These are phyloP conservation scores for Diaporthe destruens DNA, from an alignment of 2,329 filamentous ascomycete species.

Conservation along the genomic window DNA sequence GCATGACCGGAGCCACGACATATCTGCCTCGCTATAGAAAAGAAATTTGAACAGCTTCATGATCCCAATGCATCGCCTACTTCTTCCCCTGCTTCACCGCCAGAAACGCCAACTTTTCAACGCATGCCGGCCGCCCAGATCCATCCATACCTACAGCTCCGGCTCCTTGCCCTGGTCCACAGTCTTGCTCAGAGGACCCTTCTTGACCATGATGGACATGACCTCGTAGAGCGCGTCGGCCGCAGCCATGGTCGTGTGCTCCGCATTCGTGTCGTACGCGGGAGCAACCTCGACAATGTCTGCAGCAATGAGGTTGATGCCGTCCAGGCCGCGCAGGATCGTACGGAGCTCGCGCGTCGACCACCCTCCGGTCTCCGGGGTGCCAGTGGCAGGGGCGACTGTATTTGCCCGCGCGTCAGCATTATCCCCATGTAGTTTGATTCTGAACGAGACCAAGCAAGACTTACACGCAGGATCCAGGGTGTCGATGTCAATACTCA, in stretches of 20 bases:
- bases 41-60: not conserved
- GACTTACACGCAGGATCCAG: slow-evolving; percentile 81
- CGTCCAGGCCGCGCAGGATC: slow-evolving; percentile 77
- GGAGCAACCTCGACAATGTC: slow-evolving; percentile 82
- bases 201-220: slow-evolving; percentile 86
- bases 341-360: slow-evolving; percentile 79
- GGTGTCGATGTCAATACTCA: slow-evolving; percentile 89
- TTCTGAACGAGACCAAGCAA: not conserved
- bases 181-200: slow-evolving; percentile 64
- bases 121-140: not conserved
- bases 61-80: not conserved
- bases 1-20: not conserved
- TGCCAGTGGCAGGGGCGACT: slow-evolving; percentile 80
- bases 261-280: slow-evolving; percentile 79
- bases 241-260: slow-evolving; percentile 80
- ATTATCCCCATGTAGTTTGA: not conserved
- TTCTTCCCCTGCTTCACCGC: not conserved
- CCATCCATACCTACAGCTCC: slow-evolving; percentile 40
- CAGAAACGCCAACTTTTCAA: not conserved
- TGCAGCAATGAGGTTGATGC: slow-evolving; percentile 76
- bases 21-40: not conserved
- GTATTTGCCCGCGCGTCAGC: slow-evolving; percentile 14
- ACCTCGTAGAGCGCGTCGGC: slow-evolving; percentile 81
- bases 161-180: slow-evolving; percentile 38
- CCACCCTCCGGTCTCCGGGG: slow-evolving; percentile 83